Conservation (phyloP, 805 yeast species). For the Yarrowia sp. region DNA sequence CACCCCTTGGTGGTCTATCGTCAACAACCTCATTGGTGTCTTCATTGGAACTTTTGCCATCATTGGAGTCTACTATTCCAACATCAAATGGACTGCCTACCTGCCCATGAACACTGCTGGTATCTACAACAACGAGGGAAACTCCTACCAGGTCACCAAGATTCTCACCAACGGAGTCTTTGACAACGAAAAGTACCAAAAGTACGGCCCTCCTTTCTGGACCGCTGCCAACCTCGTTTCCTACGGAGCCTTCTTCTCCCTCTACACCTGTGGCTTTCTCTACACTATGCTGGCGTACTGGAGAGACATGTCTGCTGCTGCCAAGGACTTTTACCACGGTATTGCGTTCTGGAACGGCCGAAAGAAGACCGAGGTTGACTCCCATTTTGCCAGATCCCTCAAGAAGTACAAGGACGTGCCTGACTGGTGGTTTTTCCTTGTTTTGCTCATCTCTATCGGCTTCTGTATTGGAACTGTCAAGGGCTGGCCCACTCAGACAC, state of each 20-base stretch:
- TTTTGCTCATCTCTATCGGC: slow-evolving; percentile 55
- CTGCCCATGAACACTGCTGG: slow-evolving; percentile 63
- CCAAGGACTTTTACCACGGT: slow-evolving; percentile 15
- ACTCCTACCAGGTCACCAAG: slow-evolving; percentile 56
- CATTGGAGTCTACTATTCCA: slow-evolving; percentile 60
- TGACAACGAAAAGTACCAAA: slow-evolving; percentile 56
- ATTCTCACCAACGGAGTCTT: slow-evolving; percentile 52
- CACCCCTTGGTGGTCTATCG: slow-evolving; percentile 41
- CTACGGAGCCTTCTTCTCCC: slow-evolving; percentile 63
- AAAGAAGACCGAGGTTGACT: slow-evolving; percentile 40
- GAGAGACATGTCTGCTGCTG: slow-evolving; percentile 42
- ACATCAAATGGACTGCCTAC: slow-evolving; percentile 64
- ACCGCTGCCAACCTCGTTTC: slow-evolving; percentile 56
- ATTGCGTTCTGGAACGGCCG: not conserved
- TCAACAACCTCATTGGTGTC: slow-evolving; percentile 37
- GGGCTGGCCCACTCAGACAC: slow-evolving; percentile 57
- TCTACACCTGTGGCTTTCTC: slow-evolving; percentile 55
- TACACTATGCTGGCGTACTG: slow-evolving; percentile 38
- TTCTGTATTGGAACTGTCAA: slow-evolving; percentile 48
- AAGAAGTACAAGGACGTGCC: slow-evolving; percentile 70
- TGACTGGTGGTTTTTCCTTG: slow-evolving; percentile 68
- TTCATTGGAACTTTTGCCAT: slow-evolving; percentile 47
- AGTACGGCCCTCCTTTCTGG: slow-evolving; percentile 70
- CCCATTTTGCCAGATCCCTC: slow-evolving; percentile 52
- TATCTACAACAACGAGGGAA: slow-evolving; percentile 62